Percentiles rank a stretch among this genome's conserved stretches.
Conservation (phyloP, 2,329 filamentous ascomycete genomes). For the Aspergillus udagawae region DNA sequence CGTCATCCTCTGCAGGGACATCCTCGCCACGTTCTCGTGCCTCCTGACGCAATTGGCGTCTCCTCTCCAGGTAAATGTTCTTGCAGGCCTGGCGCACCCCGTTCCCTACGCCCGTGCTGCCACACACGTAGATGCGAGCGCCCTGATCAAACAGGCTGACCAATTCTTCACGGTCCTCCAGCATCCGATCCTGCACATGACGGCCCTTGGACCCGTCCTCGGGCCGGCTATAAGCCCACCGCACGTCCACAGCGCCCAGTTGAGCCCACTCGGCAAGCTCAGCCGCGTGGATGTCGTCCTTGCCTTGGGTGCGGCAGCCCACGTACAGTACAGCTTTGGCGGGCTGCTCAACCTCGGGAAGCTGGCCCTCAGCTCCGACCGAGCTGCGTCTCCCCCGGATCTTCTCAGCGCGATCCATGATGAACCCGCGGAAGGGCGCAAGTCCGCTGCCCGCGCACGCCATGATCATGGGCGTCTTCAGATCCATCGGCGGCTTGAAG, state of each 20-base stretch:
- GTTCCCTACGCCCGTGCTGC: conserved; percentile 51
- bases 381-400: conserved; percentile 24
- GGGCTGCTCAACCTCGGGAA: conserved; percentile 16
- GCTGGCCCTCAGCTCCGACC: conserved; percentile 2
- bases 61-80: conserved; percentile 28
- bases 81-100: conserved; percentile 43
- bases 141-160: conserved; percentile 45
- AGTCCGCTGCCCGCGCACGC: conserved; percentile 48
- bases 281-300: conserved; percentile 34
- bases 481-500: conserved; percentile 34
- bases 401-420: conserved; percentile 55
- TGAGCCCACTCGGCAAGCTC: conserved; percentile 54
- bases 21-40: neutral
- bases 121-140: conserved; percentile 63
- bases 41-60: conserved; percentile 41
- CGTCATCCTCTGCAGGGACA: neutral
- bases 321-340: conserved; percentile 34
- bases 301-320: conserved; percentile 32
- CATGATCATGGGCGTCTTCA: conserved; percentile 38
- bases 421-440: conserved; percentile 61
- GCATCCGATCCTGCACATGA: conserved; percentile 53
- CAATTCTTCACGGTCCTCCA: conserved; percentile 45
- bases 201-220: conserved; percentile 45
- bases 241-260: conserved; percentile 58
- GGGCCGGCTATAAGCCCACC: conserved; percentile 57